phyloP scores from a whole-genome alignment of 2,329 filamentous ascomycete genomes.

The Paecilomyces fulvus region DNA sequence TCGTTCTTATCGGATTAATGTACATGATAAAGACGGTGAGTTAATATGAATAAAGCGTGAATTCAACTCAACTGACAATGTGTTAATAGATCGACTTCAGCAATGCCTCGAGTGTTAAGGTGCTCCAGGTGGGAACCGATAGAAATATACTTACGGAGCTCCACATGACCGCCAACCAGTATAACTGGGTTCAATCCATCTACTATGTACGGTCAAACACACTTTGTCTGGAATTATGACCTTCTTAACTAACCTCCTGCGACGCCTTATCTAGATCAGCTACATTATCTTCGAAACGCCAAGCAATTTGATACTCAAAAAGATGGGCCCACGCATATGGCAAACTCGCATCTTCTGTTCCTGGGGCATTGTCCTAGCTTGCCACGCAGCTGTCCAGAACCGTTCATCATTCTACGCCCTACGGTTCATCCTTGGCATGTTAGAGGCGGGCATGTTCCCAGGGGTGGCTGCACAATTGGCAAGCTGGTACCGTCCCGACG shows the following conservation, averaged over 20 bases:
- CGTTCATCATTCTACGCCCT: conserved; percentile 25
- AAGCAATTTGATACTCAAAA: conserved; percentile 32
- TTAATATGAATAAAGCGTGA: conserved; percentile 9
- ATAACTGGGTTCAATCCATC: conserved; percentile 34
- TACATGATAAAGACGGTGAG: conserved; percentile 36
- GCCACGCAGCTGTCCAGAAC: conserved; percentile 28
- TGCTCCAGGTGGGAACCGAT: conserved; percentile 33
- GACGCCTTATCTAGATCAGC: conserved; percentile 18
- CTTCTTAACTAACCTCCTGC: not conserved
- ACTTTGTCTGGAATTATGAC: not conserved
- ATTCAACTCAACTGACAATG: not conserved
- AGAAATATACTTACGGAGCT: conserved; percentile 32
- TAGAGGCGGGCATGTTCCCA: conserved; percentile 36
- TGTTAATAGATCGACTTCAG: conserved; percentile 24
- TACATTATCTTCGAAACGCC: conserved; percentile 36
- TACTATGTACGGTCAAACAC: conserved; percentile 24
- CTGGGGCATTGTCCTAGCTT: conserved; percentile 31
- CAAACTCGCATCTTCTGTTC: conserved; percentile 29
- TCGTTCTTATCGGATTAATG: conserved; percentile 32
- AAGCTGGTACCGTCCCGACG: conserved; percentile 38
- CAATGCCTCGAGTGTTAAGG: conserved; percentile 36
- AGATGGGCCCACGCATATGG: conserved; percentile 27
- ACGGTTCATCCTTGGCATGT: conserved; percentile 31
- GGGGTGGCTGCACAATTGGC: conserved; percentile 30
- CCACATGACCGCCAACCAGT: conserved; percentile 33